Percentiles rank a stretch among this genome's conserved stretches.
phyloP scores from a whole-genome alignment of 1,284 basidiomycete genomes.

The Trametes sp. region DNA sequence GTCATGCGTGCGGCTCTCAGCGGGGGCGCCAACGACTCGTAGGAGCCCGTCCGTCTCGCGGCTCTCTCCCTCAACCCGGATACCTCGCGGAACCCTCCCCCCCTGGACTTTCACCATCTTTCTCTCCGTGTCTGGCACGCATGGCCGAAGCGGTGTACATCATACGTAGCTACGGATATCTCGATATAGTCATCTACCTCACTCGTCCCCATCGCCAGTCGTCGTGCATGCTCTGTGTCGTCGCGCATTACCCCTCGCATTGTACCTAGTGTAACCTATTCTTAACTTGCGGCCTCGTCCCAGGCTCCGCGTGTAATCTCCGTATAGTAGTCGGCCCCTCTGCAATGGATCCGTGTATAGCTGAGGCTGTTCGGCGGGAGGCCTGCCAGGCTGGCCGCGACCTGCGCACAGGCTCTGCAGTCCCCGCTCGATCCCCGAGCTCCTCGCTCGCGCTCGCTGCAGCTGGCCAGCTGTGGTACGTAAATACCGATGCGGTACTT shows the following conservation, averaged over 20 bases:
- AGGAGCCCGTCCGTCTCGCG: background rate
- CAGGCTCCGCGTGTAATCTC: conserved; percentile 8
- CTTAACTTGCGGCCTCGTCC: background rate
- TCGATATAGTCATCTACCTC: conserved; percentile 7
- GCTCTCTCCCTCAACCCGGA: background rate
- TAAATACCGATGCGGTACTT: background rate
- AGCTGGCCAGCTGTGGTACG: background rate
- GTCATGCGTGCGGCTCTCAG: conserved; percentile 55
- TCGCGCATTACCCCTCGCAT: conserved; percentile 6
- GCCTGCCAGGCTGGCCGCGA: background rate
- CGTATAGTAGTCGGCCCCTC: background rate
- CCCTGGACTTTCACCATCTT: background rate
- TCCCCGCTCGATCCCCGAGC: background rate
- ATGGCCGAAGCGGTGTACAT: conserved; percentile 1
- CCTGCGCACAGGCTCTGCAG: background rate
- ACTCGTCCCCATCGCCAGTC: background rate
- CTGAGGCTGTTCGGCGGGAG: background rate
- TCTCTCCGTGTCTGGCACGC: background rate
- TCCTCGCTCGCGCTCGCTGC: background rate
- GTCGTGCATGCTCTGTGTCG: conserved; percentile 12
- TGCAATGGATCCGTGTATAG: background rate
- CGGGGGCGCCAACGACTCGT: conserved; percentile 23
- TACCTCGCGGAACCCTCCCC: background rate
- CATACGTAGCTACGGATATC: conserved; percentile 7
- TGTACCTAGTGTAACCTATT: conserved; percentile 3